Conservation (phyloP, 768 basidiomycete genomes). For the Xerocomellus intermedius region DNA sequence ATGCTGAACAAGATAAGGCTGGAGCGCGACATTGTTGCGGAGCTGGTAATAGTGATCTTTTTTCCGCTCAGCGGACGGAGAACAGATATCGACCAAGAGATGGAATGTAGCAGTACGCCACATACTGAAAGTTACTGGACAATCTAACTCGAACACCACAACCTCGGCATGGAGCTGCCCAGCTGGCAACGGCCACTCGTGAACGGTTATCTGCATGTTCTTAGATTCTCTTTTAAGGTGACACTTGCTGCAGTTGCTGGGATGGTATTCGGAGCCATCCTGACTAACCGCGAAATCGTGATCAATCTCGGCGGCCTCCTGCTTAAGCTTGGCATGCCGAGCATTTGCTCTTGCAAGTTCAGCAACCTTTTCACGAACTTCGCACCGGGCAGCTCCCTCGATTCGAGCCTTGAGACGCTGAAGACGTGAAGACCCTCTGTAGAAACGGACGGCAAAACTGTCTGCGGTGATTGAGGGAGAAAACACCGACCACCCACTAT, state of each 20-base stretch:
- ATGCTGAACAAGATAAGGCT: slow-evolving; percentile 12
- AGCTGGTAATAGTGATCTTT: slow-evolving; percentile 16
- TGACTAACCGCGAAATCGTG: slow-evolving; percentile 4
- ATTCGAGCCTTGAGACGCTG: slow-evolving; percentile 31
- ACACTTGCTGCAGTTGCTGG: slow-evolving; percentile 32
- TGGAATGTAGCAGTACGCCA: slow-evolving; percentile 44
- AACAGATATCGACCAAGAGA: slow-evolving; percentile 38
- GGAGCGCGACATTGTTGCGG: not conserved
- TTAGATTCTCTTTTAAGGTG: slow-evolving; percentile 13
- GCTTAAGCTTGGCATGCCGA: slow-evolving; percentile 17
- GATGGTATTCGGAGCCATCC: not conserved
- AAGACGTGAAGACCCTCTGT: slow-evolving; percentile 20
- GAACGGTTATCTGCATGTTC: slow-evolving; percentile 32
- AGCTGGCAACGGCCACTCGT: slow-evolving; percentile 49
- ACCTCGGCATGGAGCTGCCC: slow-evolving; percentile 20
- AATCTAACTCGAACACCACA: slow-evolving; percentile 42
- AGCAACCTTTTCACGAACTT: slow-evolving; percentile 23
- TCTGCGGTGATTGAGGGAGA: slow-evolving; percentile 8
- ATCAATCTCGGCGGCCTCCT: not conserved
- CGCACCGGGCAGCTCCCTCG: slow-evolving; percentile 21
- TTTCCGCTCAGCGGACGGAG: not conserved
- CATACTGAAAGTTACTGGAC: slow-evolving; percentile 38
- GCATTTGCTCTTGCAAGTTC: slow-evolving; percentile 30
- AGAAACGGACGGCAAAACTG: slow-evolving; percentile 38
- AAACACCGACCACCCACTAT: slow-evolving; percentile 34